Evolutionary conservation across 768 basidiomycete species (phyloP), one percentile per base, ranked within the genome.

Genomic region (Gymnopilus junonius): DNA sequence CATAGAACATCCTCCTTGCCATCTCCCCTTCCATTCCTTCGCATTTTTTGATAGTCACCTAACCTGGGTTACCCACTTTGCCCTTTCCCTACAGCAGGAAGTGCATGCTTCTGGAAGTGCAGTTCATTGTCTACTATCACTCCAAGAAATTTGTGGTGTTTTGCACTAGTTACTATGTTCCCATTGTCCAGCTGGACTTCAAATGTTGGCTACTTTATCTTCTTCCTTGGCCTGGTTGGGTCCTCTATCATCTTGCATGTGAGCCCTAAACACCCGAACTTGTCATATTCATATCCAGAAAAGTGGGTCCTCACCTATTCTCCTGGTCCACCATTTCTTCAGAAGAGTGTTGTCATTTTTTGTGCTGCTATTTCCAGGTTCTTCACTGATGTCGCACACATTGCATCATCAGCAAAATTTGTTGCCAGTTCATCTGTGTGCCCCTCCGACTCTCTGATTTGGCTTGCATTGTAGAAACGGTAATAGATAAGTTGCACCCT

Each of bases 401-500:
- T 20, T 21, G 61, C 48, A 27, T 65, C 43, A 34, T 65, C 65
- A 10, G 53, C 60, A 50, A 40, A 65, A 25, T 35, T 59, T 1
- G 50, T 32, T 20, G 61, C 48, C 25, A 59, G 11, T 21, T 64
- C 61, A 21, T 50, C 45, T 20, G 40, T 56, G 40, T 40, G 6
- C 10, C 32, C 25, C 2, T 39, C 40, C 4, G 61, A 5, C 1
- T 8, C n/a, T 4, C 29, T 23, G 1, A 62, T 46, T 45, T 62
- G 60, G 8, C 5, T n/a, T 21, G 50, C 57, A 31, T 59, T 62
- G 51, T 57, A 42, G 31, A 42, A 43, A n/a, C 29, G 29, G 54
- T 62, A 37, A 5, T 51, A 11, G 69, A 69, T 0, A 75, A 61
- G 64, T 77, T 77, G 43, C 61, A 59, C 5, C 73, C 73, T 43